Conservation (phyloP, 192 early-diverging fungal species). For the Podila horticola region DNA sequence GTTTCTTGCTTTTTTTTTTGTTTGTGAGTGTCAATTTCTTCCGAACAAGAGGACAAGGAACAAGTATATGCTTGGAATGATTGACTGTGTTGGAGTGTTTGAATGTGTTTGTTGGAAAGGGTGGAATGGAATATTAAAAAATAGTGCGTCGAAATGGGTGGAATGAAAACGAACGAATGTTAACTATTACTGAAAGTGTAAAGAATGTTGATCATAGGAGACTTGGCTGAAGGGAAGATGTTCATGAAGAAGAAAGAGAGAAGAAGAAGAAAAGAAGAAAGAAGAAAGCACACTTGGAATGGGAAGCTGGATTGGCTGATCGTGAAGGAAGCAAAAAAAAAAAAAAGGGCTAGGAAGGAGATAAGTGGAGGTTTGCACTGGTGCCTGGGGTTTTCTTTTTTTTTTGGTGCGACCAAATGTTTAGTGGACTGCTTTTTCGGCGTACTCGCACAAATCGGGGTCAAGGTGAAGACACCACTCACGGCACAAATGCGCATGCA, state of each 20-base stretch:
- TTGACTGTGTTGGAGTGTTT: not conserved
- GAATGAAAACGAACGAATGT: too few species aligned
- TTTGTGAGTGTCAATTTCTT: not conserved
- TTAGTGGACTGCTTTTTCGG: too few species aligned
- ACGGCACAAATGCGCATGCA: too few species aligned
- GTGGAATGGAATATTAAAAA: constrained; percentile 9
- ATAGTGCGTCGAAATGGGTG: not conserved
- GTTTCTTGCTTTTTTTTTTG: constrained; percentile 13
- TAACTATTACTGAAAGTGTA: not conserved
- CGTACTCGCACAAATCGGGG: too few species aligned
- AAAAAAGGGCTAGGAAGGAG: not conserved
- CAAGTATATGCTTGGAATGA: not conserved
- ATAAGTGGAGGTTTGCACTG: not conserved
- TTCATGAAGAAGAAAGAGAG: constrained; percentile 3
- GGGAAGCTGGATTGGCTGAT: not conserved
- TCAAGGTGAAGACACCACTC: too few species aligned
- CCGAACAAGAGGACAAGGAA: too few species aligned
- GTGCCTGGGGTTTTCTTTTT: too few species aligned
- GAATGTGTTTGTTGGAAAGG: not conserved
- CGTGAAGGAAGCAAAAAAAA: not conserved
- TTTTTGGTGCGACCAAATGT: too few species aligned
- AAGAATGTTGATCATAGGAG: constrained; percentile 4
- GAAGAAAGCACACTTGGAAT: not conserved
- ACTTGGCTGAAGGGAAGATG: not conserved
- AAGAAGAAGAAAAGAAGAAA: constrained; percentile 4